Conservation (phyloP, 306 rosid genomes). For the Glycyrrhiza uralensis region DNA sequence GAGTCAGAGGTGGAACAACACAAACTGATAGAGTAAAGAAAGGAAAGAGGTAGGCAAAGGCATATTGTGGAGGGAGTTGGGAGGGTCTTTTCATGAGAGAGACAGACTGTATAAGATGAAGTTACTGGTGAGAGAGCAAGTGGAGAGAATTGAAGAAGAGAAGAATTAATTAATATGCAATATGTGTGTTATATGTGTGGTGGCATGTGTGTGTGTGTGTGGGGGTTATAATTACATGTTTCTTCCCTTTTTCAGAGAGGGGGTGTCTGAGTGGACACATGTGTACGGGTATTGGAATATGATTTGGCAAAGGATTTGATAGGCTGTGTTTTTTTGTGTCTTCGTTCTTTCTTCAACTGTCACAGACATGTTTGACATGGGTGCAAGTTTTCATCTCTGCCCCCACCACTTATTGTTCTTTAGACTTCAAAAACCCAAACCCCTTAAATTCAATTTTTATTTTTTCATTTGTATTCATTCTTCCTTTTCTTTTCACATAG, state of each 20-base stretch:
- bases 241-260: slow-evolving; percentile 26
- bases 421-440: slow-evolving; percentile 17
- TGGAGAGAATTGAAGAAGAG: slow-evolving; percentile 20
- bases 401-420: slow-evolving; percentile 37
- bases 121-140: slow-evolving; percentile 31
- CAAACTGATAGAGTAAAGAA: background rate
- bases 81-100: slow-evolving; percentile 36
- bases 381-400: slow-evolving; percentile 15
- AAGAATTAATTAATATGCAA: no score
- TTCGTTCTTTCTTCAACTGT: slow-evolving; percentile 15
- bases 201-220: background rate
- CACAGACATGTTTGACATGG: slow-evolving; percentile 28
- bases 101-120: slow-evolving; percentile 29
- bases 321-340: slow-evolving; percentile 19
- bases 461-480: background rate
- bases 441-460: background rate
- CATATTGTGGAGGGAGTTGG: slow-evolving; percentile 38
- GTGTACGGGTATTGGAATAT: slow-evolving; percentile 39
- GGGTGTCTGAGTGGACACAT: slow-evolving; percentile 49
- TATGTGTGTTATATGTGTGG: no score
- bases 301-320: slow-evolving; percentile 49
- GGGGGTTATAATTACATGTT: slow-evolving; percentile 21
- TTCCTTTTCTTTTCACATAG: background rate
- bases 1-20: slow-evolving; percentile 13
- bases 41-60: background rate